Base-by-base conservation (phyloP, 495 filamentous ascomycete species). In the Pyronema omphalodes region DNA sequence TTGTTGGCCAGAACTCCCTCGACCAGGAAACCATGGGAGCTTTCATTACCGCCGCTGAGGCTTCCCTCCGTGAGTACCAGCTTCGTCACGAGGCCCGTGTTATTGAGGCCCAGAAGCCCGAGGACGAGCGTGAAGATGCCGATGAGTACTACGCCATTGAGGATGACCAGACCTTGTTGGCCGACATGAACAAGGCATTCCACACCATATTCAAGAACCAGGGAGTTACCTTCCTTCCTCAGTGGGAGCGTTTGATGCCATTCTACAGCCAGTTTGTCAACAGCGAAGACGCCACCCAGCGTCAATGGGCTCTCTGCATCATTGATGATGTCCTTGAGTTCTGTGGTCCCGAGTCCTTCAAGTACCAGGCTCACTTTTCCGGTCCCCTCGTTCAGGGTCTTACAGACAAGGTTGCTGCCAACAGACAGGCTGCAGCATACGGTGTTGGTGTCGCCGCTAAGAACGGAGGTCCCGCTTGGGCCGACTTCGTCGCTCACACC, bases 101-200 rank as follows among this genome's bases (percentile, higher is more conserved):
- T 19, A 86, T 94, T 60, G 91, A 93, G 29, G 81, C 82, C 4
- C 71, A 68, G 1, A 74, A 80, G 11, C 76, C 80, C 3, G 88
- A 91, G 43, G 88, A 93, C 40, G 86, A 78, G 44, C 84, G 88
- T 52, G 87, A 94, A 58, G 82, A 89, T 52, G 73, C 74, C 3
- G 84, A 88, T 58, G 85, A 88, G 33, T 67, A 89, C 5, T 83
- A 91, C 60, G 93, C 93, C 6, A 84, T 99, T 36, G 93, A 99
- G 68, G 93, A 99, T 59, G 93, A 99, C 65, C 91, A 96, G 67
- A 88, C 86, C 23, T 72, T 99, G 17, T 78, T 99, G 46, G 94
- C 88, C 7, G 93, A 99, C 64, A 99, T 99, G 93, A 99, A 96
- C 80, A 99, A 99, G 72, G 87, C 93, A 0, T 99, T 94, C 77